phyloP scores from a whole-genome alignment of 495 filamentous ascomycete genomes.

The Articulospora tetracladia region DNA sequence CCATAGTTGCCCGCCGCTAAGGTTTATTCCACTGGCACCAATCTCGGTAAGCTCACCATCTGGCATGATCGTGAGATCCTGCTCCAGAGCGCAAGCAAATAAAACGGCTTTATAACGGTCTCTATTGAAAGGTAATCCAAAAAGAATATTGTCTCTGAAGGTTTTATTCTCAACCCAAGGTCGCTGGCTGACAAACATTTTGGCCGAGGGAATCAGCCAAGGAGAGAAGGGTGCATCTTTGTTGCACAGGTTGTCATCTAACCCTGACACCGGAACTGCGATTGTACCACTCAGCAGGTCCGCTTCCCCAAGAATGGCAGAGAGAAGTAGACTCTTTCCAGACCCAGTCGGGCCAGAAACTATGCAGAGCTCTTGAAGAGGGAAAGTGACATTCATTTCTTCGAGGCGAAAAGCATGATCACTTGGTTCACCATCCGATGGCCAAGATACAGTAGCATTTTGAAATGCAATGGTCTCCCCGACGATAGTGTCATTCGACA shows the following conservation, averaged over 20 bases:
- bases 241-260: slow-evolving; percentile 32
- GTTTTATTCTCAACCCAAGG: slow-evolving; percentile 48
- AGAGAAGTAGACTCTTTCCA: slow-evolving; percentile 53
- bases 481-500: neutral
- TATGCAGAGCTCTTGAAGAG: slow-evolving; percentile 6
- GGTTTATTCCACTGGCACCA: slow-evolving; percentile 64
- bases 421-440: slow-evolving; percentile 47
- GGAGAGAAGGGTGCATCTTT: slow-evolving; percentile 39
- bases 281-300: slow-evolving; percentile 42
- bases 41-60: slow-evolving; percentile 66
- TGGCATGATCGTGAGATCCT: slow-evolving; percentile 58
- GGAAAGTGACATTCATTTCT: slow-evolving; percentile 26
- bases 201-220: slow-evolving; percentile 45
- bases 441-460: slow-evolving; percentile 49
- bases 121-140: slow-evolving; percentile 43
- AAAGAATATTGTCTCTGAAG: slow-evolving; percentile 52
- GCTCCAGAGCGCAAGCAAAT: slow-evolving; percentile 57
- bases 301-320: slow-evolving; percentile 52
- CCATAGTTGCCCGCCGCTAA: slow-evolving; percentile 68
- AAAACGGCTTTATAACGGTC: slow-evolving; percentile 51
- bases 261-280: slow-evolving; percentile 38
- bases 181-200: slow-evolving; percentile 40
- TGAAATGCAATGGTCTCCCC: slow-evolving; percentile 9
- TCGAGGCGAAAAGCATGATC: slow-evolving; percentile 32
- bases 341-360: slow-evolving; percentile 48